Base-by-base conservation (phyloP, 495 filamentous ascomycete species). In the Pyrenula massariospora region DNA sequence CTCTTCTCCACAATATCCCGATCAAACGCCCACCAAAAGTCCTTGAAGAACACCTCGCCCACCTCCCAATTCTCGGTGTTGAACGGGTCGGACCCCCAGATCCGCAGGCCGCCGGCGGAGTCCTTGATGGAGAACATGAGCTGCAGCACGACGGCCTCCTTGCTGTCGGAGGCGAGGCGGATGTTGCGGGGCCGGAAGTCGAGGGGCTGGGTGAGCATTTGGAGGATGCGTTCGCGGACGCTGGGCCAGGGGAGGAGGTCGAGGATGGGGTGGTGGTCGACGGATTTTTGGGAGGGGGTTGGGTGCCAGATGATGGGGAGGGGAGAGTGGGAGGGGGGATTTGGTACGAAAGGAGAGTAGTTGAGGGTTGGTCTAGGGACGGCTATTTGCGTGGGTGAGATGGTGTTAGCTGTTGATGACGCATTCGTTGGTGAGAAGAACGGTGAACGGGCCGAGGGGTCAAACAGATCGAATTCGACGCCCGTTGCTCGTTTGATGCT, bases 11-110 rank as follows among this genome's bases (percentile, higher is more conserved):
- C 54, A 31, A 76, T 58, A 15, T 59, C 61, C 25, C 60, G 60
- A 56, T 79, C 77, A 52, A 80, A 71, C 21, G 73, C 60, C 66
- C 73, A 79, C 74, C 75, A 78, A 76, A 75, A 78, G 54, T 70
- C 64, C 58, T 71, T 64, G 63, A 75, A 78, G 49, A 77, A 57
- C 53, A 66, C 55, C 60, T 77, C 72, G 0, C 75, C 75, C 24
- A 77, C 68, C 60, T 78, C 76, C 74, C 76, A 78, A 20, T 56
- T 56, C 23, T 53, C 57, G 12, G 62, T 61, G 20, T 72, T 66
- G 25, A 70, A 71, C 12, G 71, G 72, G 52, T 70, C 68, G 22
- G 58, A 54, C 2, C 68, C 65, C 25, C 56, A 65, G n/a, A 78
- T 64, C 1, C 65, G 60, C 8, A 77, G 48, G 0, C 75, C 76